phyloP scores from a whole-genome alignment of 768 basidiomycete species.

The Psilocybe subaeruginosa region DNA sequence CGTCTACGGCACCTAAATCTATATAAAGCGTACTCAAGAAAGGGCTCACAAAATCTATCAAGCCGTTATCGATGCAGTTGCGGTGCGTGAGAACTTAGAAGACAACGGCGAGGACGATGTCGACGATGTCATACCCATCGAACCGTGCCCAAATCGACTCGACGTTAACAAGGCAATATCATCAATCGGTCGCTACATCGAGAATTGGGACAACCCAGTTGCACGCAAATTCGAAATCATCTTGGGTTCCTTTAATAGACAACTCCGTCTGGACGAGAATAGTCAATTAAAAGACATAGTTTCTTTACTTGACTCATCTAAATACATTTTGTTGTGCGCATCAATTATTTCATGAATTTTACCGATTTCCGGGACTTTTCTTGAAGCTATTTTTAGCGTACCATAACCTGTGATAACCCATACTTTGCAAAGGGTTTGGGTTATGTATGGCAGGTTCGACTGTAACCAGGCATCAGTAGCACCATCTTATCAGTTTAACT shows the following conservation, averaged over 20 bases:
- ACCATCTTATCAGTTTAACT: not conserved
- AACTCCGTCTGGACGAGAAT: constrained; percentile 18
- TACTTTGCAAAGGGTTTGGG: constrained; percentile 15
- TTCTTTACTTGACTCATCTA: not conserved
- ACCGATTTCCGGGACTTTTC: constrained; percentile 5
- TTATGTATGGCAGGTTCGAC: not conserved
- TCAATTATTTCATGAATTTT: constrained; percentile 8
- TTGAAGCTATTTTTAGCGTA: not conserved
- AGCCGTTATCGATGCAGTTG: constrained; percentile 22
- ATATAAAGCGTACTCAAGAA: too few relatives aligned
- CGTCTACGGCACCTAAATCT: too few relatives aligned
- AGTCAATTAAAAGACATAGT: constrained; percentile 18
- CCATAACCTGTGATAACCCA: constrained; percentile 14
- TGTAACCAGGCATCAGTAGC: too few relatives aligned
- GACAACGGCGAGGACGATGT: constrained; percentile 20
- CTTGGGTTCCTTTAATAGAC: constrained; percentile 21
- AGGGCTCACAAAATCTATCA: constrained; percentile 22
- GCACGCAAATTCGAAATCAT: constrained; percentile 23
- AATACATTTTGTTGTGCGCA: not conserved
- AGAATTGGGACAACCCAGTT: constrained; percentile 22
- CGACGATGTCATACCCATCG: constrained; percentile 9
- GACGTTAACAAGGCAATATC: constrained; percentile 24
- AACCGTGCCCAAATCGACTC: constrained; percentile 18
- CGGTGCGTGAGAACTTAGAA: constrained; percentile 21
- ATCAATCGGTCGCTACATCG: constrained; percentile 19